Conservation (phyloP, 2,329 filamentous ascomycete genomes). For the Trichoderma asperellum region DNA sequence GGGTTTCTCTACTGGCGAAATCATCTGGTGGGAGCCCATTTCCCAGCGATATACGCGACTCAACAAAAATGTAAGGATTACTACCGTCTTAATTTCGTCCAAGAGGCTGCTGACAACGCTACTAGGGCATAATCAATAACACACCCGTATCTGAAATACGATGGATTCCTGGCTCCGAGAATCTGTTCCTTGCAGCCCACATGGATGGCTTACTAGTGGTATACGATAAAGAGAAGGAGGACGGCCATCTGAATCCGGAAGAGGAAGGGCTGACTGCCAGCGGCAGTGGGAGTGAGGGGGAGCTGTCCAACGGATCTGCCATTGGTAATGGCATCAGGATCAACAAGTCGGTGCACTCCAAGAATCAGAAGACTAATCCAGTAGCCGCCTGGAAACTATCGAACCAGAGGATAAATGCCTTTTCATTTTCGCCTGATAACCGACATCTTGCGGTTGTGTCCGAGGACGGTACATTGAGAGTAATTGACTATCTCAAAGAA, state of each 20-base stretch:
- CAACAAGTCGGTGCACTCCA: constrained; percentile 89
- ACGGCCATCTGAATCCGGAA: constrained; percentile 76
- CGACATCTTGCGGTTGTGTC: constrained; percentile 86
- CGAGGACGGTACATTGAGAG: constrained; percentile 85
- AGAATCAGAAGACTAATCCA: constrained; percentile 91
- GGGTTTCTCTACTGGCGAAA: constrained; percentile 94
- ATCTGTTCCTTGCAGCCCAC: constrained; percentile 87
- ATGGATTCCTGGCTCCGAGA: constrained; percentile 95
- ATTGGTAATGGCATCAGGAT: constrained; percentile 64
- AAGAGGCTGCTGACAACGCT: not conserved
- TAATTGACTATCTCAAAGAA: constrained; percentile 91
- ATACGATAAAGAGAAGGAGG: constrained; percentile 97
- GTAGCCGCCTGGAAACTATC: constrained; percentile 92
- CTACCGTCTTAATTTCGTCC: not conserved
- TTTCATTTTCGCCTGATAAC: constrained; percentile 89
- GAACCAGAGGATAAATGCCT: constrained; percentile 86
- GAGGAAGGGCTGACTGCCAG: constrained; percentile 67
- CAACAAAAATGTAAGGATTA: constrained; percentile 79
- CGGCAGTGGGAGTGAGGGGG: constrained; percentile 63
- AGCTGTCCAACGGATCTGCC: constrained; percentile 40
- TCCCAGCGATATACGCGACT: constrained; percentile 93
- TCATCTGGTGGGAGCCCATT: constrained; percentile 98
- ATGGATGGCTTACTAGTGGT: constrained; percentile 89
- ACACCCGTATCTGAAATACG: constrained; percentile 84
- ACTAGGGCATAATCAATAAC: constrained; percentile 79